Evolutionary conservation across 164 flowering plant species (phyloP).

Genomic region (Magnolia kwangsiensis): DNA sequence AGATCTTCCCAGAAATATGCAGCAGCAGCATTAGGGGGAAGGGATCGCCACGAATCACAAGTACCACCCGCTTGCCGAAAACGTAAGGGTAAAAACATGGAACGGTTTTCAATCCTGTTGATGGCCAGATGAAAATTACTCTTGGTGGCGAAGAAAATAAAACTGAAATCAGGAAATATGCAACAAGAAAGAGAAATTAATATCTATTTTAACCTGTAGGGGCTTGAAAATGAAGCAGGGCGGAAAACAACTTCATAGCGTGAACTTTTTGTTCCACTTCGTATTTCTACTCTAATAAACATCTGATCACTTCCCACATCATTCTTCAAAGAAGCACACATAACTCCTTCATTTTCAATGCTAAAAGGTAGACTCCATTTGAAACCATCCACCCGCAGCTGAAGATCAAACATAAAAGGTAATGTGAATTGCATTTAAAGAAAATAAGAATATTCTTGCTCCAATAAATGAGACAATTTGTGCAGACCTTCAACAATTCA

Average conservation of each 20-base stretch:
- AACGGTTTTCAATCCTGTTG: slow-evolving; percentile 89
- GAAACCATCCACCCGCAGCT: slow-evolving; percentile 79
- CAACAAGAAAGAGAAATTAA: not conserved
- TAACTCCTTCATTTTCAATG: slow-evolving; percentile 68
- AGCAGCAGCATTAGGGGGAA: slow-evolving; percentile 76
- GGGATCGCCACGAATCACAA: slow-evolving; percentile 75
- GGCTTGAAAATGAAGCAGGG: slow-evolving; percentile 63
- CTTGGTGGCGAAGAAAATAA: not conserved
- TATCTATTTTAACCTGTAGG: slow-evolving; percentile 66
- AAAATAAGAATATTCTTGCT: not conserved
- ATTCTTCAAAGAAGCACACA: slow-evolving; percentile 58
- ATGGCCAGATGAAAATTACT: not conserved
- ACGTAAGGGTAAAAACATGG: slow-evolving; percentile 71
- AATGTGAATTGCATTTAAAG: not conserved
- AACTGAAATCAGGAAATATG: not conserved
- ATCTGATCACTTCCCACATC: slow-evolving; percentile 35
- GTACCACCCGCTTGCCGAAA: slow-evolving; percentile 84
- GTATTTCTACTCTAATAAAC: slow-evolving; percentile 60
- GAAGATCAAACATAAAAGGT: slow-evolving; percentile 8
- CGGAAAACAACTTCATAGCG: slow-evolving; percentile 88
- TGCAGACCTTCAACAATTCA: slow-evolving; percentile 74
- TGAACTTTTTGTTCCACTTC: slow-evolving; percentile 77
- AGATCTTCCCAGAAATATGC: slow-evolving; percentile 97
- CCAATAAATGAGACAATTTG: slow-evolving; percentile 1
- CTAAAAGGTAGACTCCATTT: slow-evolving; percentile 90